Evolutionary conservation across 2,329 filamentous ascomycete species (phyloP), one percentile per base, ranked within the genome.

Genomic region (Periconia digitata): DNA sequence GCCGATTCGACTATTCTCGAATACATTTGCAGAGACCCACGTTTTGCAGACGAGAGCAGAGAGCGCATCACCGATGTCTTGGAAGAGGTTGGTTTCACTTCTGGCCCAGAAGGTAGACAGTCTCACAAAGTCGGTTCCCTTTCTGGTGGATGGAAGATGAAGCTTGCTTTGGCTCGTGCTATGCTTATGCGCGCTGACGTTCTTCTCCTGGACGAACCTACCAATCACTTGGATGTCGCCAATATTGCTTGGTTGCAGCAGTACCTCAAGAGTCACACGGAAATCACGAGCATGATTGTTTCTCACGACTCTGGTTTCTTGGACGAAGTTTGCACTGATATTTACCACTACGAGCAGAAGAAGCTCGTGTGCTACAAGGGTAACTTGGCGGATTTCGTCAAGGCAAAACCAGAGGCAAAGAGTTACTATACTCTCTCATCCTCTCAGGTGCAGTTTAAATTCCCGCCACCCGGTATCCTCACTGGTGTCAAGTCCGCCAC

Each of bases 61-160:
- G 88, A 94, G 59, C 87, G 90, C 55, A 96, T 99, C 60, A 86
- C 86, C 2, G 79, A 84, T 50, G 92, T 97, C 52, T 76, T 99
- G 53, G 81, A 85, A 42, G 92, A 97, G 71, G 94, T 99, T 64
- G 95, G 95, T 37, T 99, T 99, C 76, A 95, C 89, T 18, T 75
- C 89, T 53, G 92, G 92, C 2, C 90, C 91, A 0, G 89, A 94
- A 58, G 94, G 92, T 50, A 85, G 90, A 51, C 94, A 97, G 73
- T 82, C 86, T 6, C 85, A 96, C 70, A 89, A 87, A 63, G 94
- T 99, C 50, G 94, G 94, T 60, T 96, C 92, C 17, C 77, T 99
- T 29, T 97, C 94, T 37, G 94, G 94, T 75, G 94, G 94, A 70
- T 99, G 94, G 94, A 97, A 97, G 83, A 99, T 99, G 94, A 99